Evolutionary conservation across 176 grass and related monocot genomes (phyloP), one percentile per base, ranked within the genome.

Genomic region (Poa pratensis): DNA sequence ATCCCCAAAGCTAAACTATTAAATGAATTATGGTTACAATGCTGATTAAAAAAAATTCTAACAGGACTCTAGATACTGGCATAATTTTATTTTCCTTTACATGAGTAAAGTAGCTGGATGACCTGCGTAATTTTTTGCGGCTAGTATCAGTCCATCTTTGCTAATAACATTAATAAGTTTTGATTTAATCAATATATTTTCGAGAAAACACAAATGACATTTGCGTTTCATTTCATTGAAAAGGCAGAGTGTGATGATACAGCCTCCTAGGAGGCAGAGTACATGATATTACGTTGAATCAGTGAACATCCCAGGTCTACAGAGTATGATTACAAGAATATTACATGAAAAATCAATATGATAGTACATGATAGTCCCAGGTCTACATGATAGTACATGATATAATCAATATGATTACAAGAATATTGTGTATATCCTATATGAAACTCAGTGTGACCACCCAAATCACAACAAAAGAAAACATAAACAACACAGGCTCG

Each of bases 41-140:
- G 59, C 4, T 65, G 59, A 80, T 24, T 65, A 49, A 80, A 30
- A 10, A 81, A 23, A 49, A 67, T 22, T 67, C 9, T 22, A 52
- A 67, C 10, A 13, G 19, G 26, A 80, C 6, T 35, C 19, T 67
- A 43, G 55, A 63, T 49, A 75, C 35, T 23, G 40, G 39, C 13
- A 17, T 34, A n/a, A 18, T 51, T 63, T 64, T 24, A 50, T 24
- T 75, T 84, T 5, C 40, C 19, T 32, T 30, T 37, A 51, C 24
- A 75, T 30, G 48, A 84, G n/a, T 27, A 46, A 81, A 51, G 18
- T 22, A 81, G 45, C 27, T 23, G 62, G 51, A 81, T 81, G 78
- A 49, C 27, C 14, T 3, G 12, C 35, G 43, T 0, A 0, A 80
- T 65, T 65, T 35, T 49, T 9, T 18, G 59, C 0, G 9, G 78